Percentiles rank a stretch among this genome's conserved stretches.
These are phyloP conservation scores for Pisolithus sp. DNA, from an alignment of 768 basidiomycete genomes.

Conservation along the genomic window DNA sequence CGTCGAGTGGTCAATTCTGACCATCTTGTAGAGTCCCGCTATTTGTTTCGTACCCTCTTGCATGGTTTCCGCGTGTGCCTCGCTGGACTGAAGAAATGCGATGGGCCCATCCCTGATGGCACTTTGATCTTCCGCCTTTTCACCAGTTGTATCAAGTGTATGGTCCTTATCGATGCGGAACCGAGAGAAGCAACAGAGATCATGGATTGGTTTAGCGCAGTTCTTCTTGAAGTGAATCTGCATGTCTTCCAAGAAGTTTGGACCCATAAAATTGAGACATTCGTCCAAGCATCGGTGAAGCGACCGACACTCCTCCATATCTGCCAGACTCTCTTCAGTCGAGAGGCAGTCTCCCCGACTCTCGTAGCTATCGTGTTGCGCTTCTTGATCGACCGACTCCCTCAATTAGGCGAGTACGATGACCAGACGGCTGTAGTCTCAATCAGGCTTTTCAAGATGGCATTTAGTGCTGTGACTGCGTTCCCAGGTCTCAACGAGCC, in stretches of 20 bases:
- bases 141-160: constrained; percentile 75
- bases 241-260: constrained; percentile 96
- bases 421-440: constrained; percentile 76
- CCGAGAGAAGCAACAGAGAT: constrained; percentile 69
- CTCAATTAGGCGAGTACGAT: constrained; percentile 78
- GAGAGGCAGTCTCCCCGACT: constrained; percentile 71
- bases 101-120: constrained; percentile 76
- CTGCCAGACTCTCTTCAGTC: constrained; percentile 74
- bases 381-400: constrained; percentile 78
- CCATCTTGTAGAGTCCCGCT: constrained; percentile 60
- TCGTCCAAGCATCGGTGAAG: constrained; percentile 73
- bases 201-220: constrained; percentile 72
- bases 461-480: constrained; percentile 78
- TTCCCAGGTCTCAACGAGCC: constrained; percentile 77
- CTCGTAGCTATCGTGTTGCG: constrained; percentile 85
- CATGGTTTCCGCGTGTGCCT: constrained; percentile 84
- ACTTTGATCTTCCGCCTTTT: constrained; percentile 85
- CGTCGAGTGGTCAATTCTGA: constrained; percentile 4
- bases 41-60: constrained; percentile 81
- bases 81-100: constrained; percentile 68
- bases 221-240: constrained; percentile 75
- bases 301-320: constrained; percentile 78
- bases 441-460: constrained; percentile 92
- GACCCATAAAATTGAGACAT: constrained; percentile 88
- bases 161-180: constrained; percentile 75